Base-by-base conservation (phyloP, 1,284 basidiomycete genomes). In the Sanguinoderma infundibulare region DNA sequence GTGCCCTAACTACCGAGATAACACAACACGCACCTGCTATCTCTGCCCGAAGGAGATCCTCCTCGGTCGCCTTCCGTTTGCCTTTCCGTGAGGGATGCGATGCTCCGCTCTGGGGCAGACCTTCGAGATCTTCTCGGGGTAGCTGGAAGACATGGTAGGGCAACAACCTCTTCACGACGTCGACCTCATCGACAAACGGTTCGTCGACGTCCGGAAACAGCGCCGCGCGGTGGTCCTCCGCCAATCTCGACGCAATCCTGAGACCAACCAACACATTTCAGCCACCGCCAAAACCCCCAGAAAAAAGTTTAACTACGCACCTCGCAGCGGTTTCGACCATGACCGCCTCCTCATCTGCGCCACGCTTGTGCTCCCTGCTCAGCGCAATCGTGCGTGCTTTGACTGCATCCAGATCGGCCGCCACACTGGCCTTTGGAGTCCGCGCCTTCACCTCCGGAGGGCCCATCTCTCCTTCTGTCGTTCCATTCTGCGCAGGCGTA, bases 91-190 rank as follows among this genome's bases (percentile, higher is more conserved):
- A 64, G 9, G 46, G 42, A 36, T 73, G 52, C 61, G 66, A 53
- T 55, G 63, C 34, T 15, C 80, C 55, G 9, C 66, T 24, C 20
- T 52, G 63, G 32, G 55, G 38, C 14, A 63, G 15, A 5, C n/a
- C 42, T 20, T 75, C 72, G 60, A 90, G 67, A 68, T 92, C 91
- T 46, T 87, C 85, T 59, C 75, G 75, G 0, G 90, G 90, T 59
- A 90, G 87, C 65, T 90, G 88, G 66, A 87, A 91, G 55, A 93
- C 75, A 70, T 93, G 91, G 71, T 90, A 93, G 0, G 91, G 91
- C 26, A 93, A 74, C 17, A 93, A 77, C 54, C 90, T 81, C 17
- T 82, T 79, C 24, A 92, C 78, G 2, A 79, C 87, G 70, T 93
- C 91, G 5, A 75, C 69, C 12, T 79, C 74, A 69, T 90, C 84